Evolutionary conservation across 352 stramenopile genomes (phyloP).

Genomic region (Elongisporangium senticosum): DNA sequence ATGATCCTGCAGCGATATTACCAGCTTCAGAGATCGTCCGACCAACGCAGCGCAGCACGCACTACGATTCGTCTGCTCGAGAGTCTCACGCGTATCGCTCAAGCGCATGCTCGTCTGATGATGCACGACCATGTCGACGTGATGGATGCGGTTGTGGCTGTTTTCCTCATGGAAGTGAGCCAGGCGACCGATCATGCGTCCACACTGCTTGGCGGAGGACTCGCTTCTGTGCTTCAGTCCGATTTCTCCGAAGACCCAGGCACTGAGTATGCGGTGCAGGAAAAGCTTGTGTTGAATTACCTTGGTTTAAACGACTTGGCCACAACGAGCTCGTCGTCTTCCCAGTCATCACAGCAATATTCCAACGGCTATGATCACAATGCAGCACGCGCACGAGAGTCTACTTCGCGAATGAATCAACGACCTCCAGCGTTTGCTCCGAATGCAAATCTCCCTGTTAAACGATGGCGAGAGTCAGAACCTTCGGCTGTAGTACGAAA

Average conservation of each 20-base stretch:
- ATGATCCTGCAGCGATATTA: conserved; percentile 91
- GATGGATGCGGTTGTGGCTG: conserved; percentile 72
- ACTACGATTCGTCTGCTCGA: conserved; percentile 95
- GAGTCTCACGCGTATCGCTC: conserved; percentile 89
- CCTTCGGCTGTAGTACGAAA: neutral
- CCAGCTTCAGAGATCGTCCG: conserved; percentile 59
- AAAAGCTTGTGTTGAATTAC: conserved; percentile 65
- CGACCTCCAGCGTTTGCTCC: neutral
- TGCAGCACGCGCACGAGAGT: neutral
- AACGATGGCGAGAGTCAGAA: neutral
- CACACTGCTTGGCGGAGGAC: conserved; percentile 41
- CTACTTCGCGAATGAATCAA: neutral
- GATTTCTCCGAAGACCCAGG: conserved; percentile 56
- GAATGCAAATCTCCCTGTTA: neutral
- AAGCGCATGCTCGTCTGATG: conserved; percentile 89
- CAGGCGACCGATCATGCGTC: conserved; percentile 60
- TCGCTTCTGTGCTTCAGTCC: conserved; percentile 64
- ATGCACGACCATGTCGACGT: conserved; percentile 57
- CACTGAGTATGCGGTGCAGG: conserved; percentile 59
- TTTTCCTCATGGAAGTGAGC: conserved; percentile 77
- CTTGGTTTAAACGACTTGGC: conserved; percentile 53
- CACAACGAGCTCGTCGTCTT: conserved; percentile 9
- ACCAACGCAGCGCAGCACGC: conserved; percentile 55
- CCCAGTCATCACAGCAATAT: neutral
- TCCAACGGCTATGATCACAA: neutral